Percentiles rank a stretch among this genome's conserved stretches.
These are phyloP conservation scores for Candida ascalaphidarum DNA, from an alignment of 805 yeast genomes.

Conservation along the genomic window DNA sequence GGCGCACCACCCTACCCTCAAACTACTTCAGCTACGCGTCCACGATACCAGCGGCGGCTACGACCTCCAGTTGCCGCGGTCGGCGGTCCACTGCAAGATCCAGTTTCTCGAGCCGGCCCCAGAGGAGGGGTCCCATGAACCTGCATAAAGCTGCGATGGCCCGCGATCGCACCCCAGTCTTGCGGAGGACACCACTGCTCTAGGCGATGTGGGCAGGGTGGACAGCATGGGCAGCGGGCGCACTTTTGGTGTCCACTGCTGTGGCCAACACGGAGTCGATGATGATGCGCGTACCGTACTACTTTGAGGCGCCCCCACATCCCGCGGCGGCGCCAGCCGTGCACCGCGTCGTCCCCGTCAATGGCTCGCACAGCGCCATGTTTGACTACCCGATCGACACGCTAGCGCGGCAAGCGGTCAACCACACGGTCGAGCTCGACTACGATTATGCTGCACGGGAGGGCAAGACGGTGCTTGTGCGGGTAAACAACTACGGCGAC, in stretches of 20 bases:
- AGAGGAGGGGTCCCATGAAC: no score
- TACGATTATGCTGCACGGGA: constrained; percentile 4
- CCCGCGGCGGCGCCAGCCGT: constrained; percentile 1
- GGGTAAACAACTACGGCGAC: constrained; percentile 25
- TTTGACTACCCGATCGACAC: constrained; percentile 6
- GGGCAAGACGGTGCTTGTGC: constrained; percentile 18
- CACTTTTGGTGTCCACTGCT: background rate
- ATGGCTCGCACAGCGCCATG: constrained; percentile 6
- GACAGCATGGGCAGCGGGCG: no score
- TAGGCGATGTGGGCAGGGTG: no score
- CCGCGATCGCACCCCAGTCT: no score
- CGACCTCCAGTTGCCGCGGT: no score
- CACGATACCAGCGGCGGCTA: no score
- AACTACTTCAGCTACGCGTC: no score
- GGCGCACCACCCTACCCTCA: no score
- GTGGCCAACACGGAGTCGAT: constrained; percentile 32
- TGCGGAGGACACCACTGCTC: no score
- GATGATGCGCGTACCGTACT: constrained; percentile 21
- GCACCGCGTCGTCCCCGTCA: constrained; percentile 1
- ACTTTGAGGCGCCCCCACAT: constrained; percentile 22
- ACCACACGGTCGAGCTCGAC: constrained; percentile 5
- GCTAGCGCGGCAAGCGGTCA: background rate
- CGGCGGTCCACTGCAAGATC: no score
- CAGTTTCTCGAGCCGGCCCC: no score
- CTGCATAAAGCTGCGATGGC: no score